Base-by-base conservation (phyloP, 441 rosid genomes). In the Viola pubescens region DNA sequence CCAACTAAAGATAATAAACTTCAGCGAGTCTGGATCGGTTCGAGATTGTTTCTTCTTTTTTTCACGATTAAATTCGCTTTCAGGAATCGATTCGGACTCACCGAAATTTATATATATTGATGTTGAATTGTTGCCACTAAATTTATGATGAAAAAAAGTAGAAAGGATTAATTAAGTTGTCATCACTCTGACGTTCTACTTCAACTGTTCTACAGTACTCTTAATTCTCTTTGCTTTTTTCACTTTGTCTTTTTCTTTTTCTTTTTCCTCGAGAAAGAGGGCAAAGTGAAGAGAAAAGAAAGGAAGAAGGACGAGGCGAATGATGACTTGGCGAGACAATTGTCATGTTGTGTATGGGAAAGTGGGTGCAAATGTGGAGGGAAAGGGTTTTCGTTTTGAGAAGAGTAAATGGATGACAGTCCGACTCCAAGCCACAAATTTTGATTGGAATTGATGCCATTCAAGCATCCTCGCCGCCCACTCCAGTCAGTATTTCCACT, bases 341-440 rank as follows among this genome's bases (percentile, higher is more conserved):
- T 80, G 83, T 85, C 85, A 79, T 75, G 79, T 85, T 76, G 53
- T 85, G 95, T 76, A 71, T 63, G 79, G 82, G 60, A 83, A 85
- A 87, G 85, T 68, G 78, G 82, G 75, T 66, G 85, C 87, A 83
- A 60, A 65, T 74, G 70, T 64, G 66, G 49, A 70, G 68, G 46
- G 65, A 79, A 71, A 48, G 65, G 54, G 59, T 16, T 75, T 64
- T 60, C 65, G 64, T 67, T 70, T 56, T 45, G 51, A 58, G 34
- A 26, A 26, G 70, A 70, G 74, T 64, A 70, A 81, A 83, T 81
- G 89, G 84, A 77, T 81, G 84, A 74, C 86, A 81, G 89, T 72
- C 84, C 77, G 66, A 79, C 5, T 75, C 60, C 79, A 16, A 16
- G 34, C 2, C 3, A 26, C 34, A 66, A 67, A 2, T 26, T 26